Evolutionary conservation across 176 grass and related monocot species (phyloP).

Genomic region (Cymbopogon citratus): DNA sequence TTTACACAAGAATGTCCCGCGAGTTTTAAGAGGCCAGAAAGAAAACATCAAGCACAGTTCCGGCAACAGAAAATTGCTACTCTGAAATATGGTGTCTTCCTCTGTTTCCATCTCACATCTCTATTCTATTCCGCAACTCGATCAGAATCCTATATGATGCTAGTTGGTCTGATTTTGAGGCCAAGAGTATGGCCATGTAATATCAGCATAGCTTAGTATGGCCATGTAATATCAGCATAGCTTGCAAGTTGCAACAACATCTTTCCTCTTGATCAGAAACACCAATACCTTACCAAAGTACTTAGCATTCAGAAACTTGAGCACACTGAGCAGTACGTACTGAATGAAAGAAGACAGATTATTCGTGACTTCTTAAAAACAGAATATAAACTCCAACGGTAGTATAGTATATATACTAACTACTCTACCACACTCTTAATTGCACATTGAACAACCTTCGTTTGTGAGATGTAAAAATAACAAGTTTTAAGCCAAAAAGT

Average conservation of each 20-base stretch:
- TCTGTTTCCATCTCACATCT: not conserved
- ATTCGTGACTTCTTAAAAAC: not conserved
- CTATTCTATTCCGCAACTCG: not conserved
- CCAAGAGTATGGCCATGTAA: not conserved
- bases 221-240: too few species aligned
- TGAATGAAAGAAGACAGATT: not conserved
- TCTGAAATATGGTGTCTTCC: not conserved
- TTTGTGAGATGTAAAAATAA: too few species aligned
- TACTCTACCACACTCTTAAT: too few species aligned
- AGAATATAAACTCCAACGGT: too few species aligned
- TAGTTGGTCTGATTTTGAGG: not conserved
- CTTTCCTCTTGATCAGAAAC: not conserved
- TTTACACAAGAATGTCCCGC: conserved; percentile 7
- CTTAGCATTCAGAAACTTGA: not conserved
- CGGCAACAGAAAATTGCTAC: not conserved
- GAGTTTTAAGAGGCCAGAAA: not conserved
- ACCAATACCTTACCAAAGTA: not conserved
- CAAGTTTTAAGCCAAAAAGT: too few species aligned
- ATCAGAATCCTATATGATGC: not conserved
- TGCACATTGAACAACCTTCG: too few species aligned
- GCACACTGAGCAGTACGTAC: too few species aligned
- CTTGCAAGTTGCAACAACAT: not conserved
- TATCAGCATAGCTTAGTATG: too few species aligned
- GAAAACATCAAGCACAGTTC: not conserved
- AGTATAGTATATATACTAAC: too few species aligned